These are phyloP conservation scores for Apiospora marii DNA, from an alignment of 2,329 filamentous ascomycete genomes.

Conservation along the genomic window DNA sequence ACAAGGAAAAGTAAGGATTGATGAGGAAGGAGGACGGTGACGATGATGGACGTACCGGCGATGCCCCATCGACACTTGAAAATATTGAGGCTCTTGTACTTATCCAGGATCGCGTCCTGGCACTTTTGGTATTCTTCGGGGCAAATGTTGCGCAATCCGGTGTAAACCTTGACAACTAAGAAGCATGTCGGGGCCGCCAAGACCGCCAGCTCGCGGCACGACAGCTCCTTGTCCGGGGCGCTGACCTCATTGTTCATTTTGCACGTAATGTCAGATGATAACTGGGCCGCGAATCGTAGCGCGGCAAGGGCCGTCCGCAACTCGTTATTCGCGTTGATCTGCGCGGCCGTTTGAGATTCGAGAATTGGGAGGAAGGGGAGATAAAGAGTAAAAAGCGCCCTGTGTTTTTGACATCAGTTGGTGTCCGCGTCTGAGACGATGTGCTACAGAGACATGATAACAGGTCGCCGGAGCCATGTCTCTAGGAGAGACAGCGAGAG, in stretches of 20 bases:
- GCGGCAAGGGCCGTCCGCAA: conserved; percentile 39
- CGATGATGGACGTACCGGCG: conserved; percentile 38
- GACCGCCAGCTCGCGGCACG: conserved; percentile 37
- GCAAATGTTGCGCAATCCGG: conserved; percentile 39
- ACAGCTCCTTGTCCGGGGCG: conserved; percentile 18
- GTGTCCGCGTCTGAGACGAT: background rate
- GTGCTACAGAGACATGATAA: background rate
- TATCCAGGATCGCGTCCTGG: conserved; percentile 41
- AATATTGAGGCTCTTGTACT: conserved; percentile 43
- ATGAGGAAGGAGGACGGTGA: background rate
- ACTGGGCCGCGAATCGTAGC: conserved; percentile 42
- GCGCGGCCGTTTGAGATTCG: conserved; percentile 31
- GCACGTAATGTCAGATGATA: conserved; percentile 45
- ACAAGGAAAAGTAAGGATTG: background rate
- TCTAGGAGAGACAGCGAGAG: background rate
- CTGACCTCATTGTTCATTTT: conserved; percentile 40
- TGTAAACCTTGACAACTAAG: conserved; percentile 40
- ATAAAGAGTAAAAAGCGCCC: conserved; percentile 43
- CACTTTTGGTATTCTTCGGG: conserved; percentile 38
- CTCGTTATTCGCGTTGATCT: conserved; percentile 32
- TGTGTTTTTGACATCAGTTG: background rate
- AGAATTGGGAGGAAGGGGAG: conserved; percentile 42
- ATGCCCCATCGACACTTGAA: conserved; percentile 45
- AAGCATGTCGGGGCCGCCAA: conserved; percentile 44
- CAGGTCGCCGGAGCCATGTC: background rate